phyloP scores from a whole-genome alignment of 2,329 filamentous ascomycete genomes.

The Colletotrichum limetticola region DNA sequence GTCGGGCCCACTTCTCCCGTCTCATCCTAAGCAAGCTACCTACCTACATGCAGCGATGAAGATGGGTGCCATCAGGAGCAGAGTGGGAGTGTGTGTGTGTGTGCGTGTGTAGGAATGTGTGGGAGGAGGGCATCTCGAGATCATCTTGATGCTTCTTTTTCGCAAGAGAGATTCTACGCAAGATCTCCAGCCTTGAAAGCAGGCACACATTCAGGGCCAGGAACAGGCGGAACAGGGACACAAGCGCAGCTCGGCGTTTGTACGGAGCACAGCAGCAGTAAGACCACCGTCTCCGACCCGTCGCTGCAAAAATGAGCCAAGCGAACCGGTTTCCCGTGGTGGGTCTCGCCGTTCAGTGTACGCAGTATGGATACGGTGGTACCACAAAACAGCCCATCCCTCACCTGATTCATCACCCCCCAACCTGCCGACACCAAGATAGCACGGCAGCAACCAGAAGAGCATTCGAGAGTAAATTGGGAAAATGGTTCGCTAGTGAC shows the following conservation, averaged over 20 bases:
- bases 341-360: not conserved
- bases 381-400: constrained; percentile 32
- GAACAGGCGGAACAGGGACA: not conserved
- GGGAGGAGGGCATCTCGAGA: constrained; percentile 2
- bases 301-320: not conserved
- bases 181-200: not conserved
- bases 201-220: not conserved
- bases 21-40: not conserved
- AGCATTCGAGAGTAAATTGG: not conserved
- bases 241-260: not conserved
- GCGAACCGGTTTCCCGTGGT: constrained; percentile 13
- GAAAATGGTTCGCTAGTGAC: not conserved
- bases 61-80: not conserved
- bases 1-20: constrained; percentile 8
- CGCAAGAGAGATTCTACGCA: not conserved
- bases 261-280: not conserved
- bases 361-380: constrained; percentile 4
- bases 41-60: not conserved
- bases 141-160: not conserved
- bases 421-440: constrained; percentile 11
- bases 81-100: not conserved
- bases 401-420: constrained; percentile 17
- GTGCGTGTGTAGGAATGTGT: not conserved
- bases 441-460: constrained; percentile 1
- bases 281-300: not conserved